phyloP scores from a whole-genome alignment of 73 alveolate genomes.

The Effrenium voratum region DNA sequence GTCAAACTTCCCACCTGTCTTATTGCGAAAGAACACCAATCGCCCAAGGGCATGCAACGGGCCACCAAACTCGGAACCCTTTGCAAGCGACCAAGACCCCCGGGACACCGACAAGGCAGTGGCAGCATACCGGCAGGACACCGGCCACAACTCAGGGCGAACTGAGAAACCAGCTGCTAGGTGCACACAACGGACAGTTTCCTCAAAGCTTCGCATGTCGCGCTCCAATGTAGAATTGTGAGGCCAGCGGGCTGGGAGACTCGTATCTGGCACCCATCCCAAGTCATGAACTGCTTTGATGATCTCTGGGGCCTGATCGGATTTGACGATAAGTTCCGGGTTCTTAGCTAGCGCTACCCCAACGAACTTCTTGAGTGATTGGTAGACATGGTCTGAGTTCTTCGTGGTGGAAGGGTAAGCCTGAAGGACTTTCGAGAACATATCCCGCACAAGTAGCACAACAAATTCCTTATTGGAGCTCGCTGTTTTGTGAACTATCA shows the following conservation, averaged over 20 bases:
- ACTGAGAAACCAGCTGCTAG: neutral
- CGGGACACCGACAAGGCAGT: neutral
- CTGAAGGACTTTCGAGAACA: neutral
- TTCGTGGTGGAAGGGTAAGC: neutral
- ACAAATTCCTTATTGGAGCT: neutral
- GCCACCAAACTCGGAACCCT: neutral
- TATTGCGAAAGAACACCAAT: neutral
- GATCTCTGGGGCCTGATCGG: neutral
- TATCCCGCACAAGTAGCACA: neutral
- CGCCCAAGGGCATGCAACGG: neutral
- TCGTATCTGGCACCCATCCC: neutral
- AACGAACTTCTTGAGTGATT: neutral
- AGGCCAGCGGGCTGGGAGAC: slow-evolving; percentile 9
- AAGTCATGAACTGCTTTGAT: neutral
- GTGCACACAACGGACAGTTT: neutral
- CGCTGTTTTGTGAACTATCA: neutral
- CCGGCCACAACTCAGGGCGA: neutral
- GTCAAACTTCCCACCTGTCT: neutral
- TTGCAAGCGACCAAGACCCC: neutral
- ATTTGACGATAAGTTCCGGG: too few species aligned
- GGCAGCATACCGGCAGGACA: neutral
- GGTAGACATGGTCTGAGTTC: too few species aligned
- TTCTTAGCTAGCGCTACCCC: too few species aligned
- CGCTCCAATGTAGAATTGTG: neutral
- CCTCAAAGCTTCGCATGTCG: neutral